These are phyloP conservation scores for Daldinia eschscholtzii DNA, from an alignment of 2,329 filamentous ascomycete species.

Conservation along the genomic window DNA sequence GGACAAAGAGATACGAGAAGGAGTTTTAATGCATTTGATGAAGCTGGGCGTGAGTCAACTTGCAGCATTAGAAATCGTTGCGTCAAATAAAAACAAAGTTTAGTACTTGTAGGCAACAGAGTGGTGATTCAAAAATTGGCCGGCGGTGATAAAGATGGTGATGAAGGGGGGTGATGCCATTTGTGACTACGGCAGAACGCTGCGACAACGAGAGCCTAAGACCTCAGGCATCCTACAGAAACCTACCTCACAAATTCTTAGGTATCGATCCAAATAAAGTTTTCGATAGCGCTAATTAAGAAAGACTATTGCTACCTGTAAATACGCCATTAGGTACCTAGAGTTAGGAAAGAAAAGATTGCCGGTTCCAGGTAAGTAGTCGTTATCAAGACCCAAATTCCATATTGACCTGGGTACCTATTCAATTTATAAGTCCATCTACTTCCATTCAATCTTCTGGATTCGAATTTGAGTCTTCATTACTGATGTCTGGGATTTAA, in stretches of 20 bases:
- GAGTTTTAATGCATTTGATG: neutral
- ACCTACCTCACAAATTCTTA: neutral
- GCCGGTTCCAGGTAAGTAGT: too few relatives aligned
- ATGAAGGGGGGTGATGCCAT: neutral
- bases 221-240: neutral
- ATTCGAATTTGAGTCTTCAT: too few relatives aligned
- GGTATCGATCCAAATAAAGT: neutral
- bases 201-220: neutral
- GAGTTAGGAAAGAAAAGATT: too few relatives aligned
- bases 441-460: too few relatives aligned
- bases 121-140: neutral
- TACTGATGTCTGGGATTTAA: too few relatives aligned
- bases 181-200: neutral
- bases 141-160: neutral
- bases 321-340: too few relatives aligned
- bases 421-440: too few relatives aligned
- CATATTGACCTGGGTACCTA: too few relatives aligned
- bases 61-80: neutral
- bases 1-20: neutral
- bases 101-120: neutral
- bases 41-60: neutral
- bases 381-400: too few relatives aligned
- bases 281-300: neutral
- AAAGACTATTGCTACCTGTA: neutral
- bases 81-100: neutral